Conservation (phyloP, 441 rosid genomes). For the Aquilaria agallochum region DNA sequence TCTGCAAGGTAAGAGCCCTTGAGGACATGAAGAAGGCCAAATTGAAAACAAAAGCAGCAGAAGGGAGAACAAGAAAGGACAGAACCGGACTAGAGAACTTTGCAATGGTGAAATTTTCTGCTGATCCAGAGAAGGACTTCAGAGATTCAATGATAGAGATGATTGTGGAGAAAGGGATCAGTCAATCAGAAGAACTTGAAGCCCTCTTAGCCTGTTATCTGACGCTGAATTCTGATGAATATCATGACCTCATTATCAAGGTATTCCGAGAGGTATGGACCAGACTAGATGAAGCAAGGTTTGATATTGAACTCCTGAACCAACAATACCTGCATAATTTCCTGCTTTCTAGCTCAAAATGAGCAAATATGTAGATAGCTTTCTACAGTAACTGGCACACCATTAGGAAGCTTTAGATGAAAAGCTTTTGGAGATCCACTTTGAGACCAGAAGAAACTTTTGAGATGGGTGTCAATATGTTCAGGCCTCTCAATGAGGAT, state of each 20-base stretch:
- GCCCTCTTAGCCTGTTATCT: constrained; percentile 87
- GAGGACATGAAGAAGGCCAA: constrained; percentile 67
- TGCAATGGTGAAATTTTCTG: constrained; percentile 73
- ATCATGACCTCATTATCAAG: constrained; percentile 83
- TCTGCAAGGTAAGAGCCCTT: constrained; percentile 53
- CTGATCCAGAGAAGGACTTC: constrained; percentile 73
- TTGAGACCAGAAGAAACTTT: constrained; percentile 10
- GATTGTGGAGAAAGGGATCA: constrained; percentile 67
- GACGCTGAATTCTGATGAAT: constrained; percentile 62
- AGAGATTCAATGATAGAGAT: constrained; percentile 91
- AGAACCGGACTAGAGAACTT: constrained; percentile 47
- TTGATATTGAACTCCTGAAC: constrained; percentile 22
- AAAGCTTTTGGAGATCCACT: not conserved
- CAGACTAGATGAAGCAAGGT: constrained; percentile 38
- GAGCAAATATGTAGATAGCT: constrained; percentile 16
- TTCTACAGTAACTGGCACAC: constrained; percentile 5
- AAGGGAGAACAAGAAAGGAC: constrained; percentile 25
- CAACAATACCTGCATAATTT: constrained; percentile 16
- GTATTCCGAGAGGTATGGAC: constrained; percentile 82
- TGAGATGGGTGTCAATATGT: too few species aligned
- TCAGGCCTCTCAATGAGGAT: too few species aligned
- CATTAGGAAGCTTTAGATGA: too few species aligned
- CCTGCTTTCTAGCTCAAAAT: not conserved
- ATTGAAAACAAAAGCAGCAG: constrained; percentile 34
- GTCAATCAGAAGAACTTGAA: constrained; percentile 64